phyloP scores from a whole-genome alignment of 1,284 basidiomycete species.

The Cutaneotrichosporon arboriforme region DNA sequence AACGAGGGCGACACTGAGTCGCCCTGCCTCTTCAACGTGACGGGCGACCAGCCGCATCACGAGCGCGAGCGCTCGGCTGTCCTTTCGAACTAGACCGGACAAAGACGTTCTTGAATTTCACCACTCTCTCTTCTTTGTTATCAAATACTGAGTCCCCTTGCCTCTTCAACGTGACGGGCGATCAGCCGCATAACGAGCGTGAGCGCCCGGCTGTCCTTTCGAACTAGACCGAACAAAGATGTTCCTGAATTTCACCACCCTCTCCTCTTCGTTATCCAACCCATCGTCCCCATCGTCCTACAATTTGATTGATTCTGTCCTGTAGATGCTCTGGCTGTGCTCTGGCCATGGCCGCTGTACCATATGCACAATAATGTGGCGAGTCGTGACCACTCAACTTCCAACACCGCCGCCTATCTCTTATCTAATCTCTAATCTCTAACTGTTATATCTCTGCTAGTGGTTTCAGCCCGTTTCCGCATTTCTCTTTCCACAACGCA shows the following conservation, averaged over 20 bases:
- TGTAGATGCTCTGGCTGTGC: too few species aligned
- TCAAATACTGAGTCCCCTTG: constrained; percentile 19
- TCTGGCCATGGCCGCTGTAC: too few species aligned
- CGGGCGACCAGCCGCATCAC: neutral
- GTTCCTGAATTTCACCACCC: neutral
- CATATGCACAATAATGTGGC: too few species aligned
- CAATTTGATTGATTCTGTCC: neutral
- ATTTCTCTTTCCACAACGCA: too few species aligned
- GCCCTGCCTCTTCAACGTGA: constrained; percentile 21
- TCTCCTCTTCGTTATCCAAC: neutral
- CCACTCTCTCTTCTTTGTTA: neutral
- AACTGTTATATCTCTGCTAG: too few species aligned
- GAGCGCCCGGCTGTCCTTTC: neutral
- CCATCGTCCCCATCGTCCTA: constrained; percentile 11
- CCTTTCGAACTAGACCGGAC: neutral
- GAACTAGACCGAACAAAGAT: neutral
- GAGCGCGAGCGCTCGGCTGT: neutral
- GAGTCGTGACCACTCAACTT: too few species aligned
- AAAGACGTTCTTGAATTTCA: neutral
- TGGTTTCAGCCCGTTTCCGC: too few species aligned
- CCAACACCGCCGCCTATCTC: too few species aligned
- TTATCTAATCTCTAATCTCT: too few species aligned
- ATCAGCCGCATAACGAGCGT: neutral
- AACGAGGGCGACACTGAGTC: constrained; percentile 23
- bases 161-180: constrained; percentile 18